Evolutionary conservation across 2,329 filamentous ascomycete genomes (phyloP).

Genomic region (Curvularia verruculosa): DNA sequence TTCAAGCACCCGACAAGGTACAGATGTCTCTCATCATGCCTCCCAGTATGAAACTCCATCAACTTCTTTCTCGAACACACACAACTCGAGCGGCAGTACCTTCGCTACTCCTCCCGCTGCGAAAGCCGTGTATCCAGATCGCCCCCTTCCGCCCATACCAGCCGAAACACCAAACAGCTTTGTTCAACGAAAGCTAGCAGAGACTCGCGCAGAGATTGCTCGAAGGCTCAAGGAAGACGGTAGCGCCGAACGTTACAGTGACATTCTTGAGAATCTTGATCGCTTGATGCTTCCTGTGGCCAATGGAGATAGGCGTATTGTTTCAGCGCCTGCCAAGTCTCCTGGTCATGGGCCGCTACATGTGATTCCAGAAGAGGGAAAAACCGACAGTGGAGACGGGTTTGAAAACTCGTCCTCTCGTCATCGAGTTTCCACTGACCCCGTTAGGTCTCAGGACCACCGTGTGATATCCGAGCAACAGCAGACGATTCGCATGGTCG

Average conservation of each 20-base stretch:
- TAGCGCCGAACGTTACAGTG: constrained; percentile 60
- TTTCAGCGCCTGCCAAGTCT: constrained; percentile 53
- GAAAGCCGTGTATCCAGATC: constrained; percentile 39
- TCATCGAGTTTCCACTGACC: constrained; percentile 54
- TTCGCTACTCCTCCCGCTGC: constrained; percentile 37
- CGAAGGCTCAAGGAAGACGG: constrained; percentile 57
- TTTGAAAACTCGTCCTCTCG: constrained; percentile 34
- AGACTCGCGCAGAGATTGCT: constrained; percentile 64
- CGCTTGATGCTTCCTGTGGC: constrained; percentile 58
- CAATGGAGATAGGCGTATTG: constrained; percentile 48
- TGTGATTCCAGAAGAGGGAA: constrained; percentile 60
- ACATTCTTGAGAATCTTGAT: constrained; percentile 66
- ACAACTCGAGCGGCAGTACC: constrained; percentile 42
- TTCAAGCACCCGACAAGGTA: constrained; percentile 55
- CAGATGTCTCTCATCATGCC: constrained; percentile 25
- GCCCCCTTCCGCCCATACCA: constrained; percentile 55
- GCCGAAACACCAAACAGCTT: constrained; percentile 58
- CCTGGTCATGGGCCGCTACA: constrained; percentile 51
- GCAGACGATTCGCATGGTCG: constrained; percentile 64
- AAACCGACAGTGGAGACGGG: constrained; percentile 43
- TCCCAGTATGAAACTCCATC: constrained; percentile 60
- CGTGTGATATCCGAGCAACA: constrained; percentile 39
- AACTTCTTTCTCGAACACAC: constrained; percentile 54
- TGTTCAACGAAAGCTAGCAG: constrained; percentile 61
- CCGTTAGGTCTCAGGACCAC: constrained; percentile 40